Base-by-base conservation (phyloP, 805 yeast species). In the Lipomyces oligophaga region DNA sequence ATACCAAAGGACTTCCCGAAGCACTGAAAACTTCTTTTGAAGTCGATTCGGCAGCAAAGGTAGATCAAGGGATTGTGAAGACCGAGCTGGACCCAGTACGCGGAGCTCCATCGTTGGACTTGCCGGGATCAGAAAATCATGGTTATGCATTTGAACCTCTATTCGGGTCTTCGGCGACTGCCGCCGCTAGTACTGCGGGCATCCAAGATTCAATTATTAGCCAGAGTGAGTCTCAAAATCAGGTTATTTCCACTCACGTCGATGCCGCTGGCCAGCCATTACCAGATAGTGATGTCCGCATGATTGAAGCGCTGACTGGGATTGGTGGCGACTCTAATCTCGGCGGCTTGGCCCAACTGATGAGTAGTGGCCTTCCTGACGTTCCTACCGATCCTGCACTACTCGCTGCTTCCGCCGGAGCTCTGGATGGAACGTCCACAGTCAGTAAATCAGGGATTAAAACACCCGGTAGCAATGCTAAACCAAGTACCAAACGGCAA, bases 231-330 rank as follows among this genome's bases (percentile, higher is more conserved):
- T 37, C 28, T 4, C 44, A 41, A 18, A 37, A 41, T 10, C 38
- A 32, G 26, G 27, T 4, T 8, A 13, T 30, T 15, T 7, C 16
- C 16, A 26, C 13, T n/a, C 21, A n/a, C 3, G 21, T 38, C 15
- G 28, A 26, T 5, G 33, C 21, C 20, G 19, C 11, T 10, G 35
- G 30, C 2, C 40, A 26, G 10, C 38, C 38, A 20, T 21, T 44
- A 11, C 26, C 34, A 10, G 34, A 32, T n/a, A 20, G 41, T 4
- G 48, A 44, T 21, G 19, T 44, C 25, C 43, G 43, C 10, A 27
- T 44, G 43, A 41, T 44, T 7, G 48, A 38, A 26, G 48, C 48
- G 5, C 36, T 44, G 5, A 38, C 43, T 3, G 40, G 48, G 5
- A 30, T 25, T n/a, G 21, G 34, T 5, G 20, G 24, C 7, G 32